These are phyloP conservation scores for Hylodesmum podocarpum DNA, from an alignment of 306 rosid genomes.

Conservation along the genomic window DNA sequence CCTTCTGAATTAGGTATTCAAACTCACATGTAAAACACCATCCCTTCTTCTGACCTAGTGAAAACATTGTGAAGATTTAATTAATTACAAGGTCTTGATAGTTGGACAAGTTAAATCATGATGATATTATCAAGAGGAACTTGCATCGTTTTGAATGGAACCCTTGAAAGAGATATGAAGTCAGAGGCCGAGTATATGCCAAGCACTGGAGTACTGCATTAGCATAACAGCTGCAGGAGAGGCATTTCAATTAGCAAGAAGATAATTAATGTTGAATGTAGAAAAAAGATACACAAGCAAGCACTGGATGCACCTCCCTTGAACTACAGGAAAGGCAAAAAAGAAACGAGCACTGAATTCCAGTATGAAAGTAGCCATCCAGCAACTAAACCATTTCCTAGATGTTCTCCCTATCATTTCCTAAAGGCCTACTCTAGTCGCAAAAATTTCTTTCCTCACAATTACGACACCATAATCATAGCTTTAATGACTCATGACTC, in stretches of 20 bases:
- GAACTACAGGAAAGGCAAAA: slow-evolving; percentile 15
- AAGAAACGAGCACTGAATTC: slow-evolving; percentile 3
- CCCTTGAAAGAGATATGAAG: slow-evolving; percentile 66
- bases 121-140: slow-evolving; percentile 35
- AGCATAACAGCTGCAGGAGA: slow-evolving; percentile 73
- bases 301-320: slow-evolving; percentile 6
- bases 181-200: slow-evolving; percentile 73
- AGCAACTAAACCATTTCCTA: not conserved
- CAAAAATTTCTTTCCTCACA: slow-evolving; percentile 8
- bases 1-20: slow-evolving; percentile 62
- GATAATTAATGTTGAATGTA: not conserved
- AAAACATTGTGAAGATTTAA: slow-evolving; percentile 24
- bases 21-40: slow-evolving; percentile 91
- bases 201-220: slow-evolving; percentile 85
- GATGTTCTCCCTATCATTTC: slow-evolving; percentile 1
- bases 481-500: slow-evolving; percentile 2
- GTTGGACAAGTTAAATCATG: slow-evolving; percentile 20
- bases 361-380: slow-evolving; percentile 11
- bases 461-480: slow-evolving; percentile 11
- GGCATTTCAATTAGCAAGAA: slow-evolving; percentile 31
- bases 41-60: slow-evolving; percentile 69
- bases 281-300: slow-evolving; percentile 12
- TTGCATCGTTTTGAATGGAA: slow-evolving; percentile 68
- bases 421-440: not conserved
- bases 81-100: slow-evolving; percentile 26